Evolutionary conservation across 495 filamentous ascomycete genomes (phyloP).

Genomic region (Paragyromitra xinjiangensis): DNA sequence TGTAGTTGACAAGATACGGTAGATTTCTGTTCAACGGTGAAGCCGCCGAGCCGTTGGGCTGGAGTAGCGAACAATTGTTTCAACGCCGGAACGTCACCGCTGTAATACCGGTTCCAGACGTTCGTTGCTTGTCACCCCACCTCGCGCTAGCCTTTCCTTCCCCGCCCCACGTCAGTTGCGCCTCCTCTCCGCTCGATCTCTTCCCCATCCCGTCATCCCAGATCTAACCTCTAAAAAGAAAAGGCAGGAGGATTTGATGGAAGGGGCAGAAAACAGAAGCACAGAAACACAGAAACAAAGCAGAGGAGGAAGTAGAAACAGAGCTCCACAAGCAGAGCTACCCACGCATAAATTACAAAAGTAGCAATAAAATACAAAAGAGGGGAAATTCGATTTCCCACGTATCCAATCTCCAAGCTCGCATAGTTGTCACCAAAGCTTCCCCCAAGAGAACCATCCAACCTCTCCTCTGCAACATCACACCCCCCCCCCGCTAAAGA

Average conservation of each 20-base stretch:
- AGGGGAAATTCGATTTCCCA: conserved; percentile 42
- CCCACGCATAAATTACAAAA: neutral
- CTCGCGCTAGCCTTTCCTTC: conserved; percentile 34
- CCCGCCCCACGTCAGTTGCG: conserved; percentile 47
- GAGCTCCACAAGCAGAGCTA: conserved; percentile 8
- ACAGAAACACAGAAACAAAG: conserved; percentile 6
- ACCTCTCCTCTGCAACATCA: conserved; percentile 24
- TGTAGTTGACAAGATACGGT: conserved; percentile 1
- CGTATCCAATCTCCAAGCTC: conserved; percentile 41
- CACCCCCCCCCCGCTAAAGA: neutral
- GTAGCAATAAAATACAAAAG: conserved; percentile 37
- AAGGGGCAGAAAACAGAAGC: neutral
- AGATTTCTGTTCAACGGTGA: conserved; percentile 19
- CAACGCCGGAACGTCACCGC: conserved; percentile 20
- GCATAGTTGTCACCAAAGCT: conserved; percentile 30
- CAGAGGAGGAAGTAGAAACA: neutral
- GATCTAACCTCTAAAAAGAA: conserved; percentile 34
- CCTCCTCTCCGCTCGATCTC: conserved; percentile 18
- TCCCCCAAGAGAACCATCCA: neutral
- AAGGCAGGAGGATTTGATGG: neutral
- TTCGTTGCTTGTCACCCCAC: conserved; percentile 34
- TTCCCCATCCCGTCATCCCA: conserved; percentile 27
- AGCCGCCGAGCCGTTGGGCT: conserved; percentile 15
- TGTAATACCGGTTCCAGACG: conserved; percentile 8
- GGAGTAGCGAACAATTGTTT: conserved; percentile 3